phyloP scores from a whole-genome alignment of 2,329 filamentous ascomycete genomes.

The Lasiodiplodia hormozganensis region DNA sequence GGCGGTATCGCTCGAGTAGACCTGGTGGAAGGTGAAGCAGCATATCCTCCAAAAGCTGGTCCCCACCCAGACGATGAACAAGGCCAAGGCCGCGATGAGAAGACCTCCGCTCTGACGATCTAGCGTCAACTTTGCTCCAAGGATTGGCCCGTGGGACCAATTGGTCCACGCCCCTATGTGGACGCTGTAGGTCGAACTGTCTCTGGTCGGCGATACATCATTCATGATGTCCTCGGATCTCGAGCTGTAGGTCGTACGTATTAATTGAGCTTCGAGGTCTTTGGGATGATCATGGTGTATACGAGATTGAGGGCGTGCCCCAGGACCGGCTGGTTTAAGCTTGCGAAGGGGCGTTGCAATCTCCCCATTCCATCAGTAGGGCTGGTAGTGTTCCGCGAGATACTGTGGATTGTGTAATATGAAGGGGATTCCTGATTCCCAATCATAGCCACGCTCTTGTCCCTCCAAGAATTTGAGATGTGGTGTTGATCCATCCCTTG shows the following conservation, averaged over 20 bases:
- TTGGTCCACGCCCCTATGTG: conserved; percentile 44
- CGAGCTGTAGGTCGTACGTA: not conserved
- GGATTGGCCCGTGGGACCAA: conserved; percentile 40
- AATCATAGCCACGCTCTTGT: not conserved
- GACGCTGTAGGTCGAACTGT: conserved; percentile 26
- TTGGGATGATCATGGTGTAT: not conserved
- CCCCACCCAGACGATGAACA: conserved; percentile 40
- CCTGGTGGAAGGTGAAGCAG: conserved; percentile 34
- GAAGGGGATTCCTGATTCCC: not conserved
- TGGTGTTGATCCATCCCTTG: not conserved
- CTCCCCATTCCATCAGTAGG: not conserved
- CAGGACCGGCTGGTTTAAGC: not conserved
- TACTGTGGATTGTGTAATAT: not conserved
- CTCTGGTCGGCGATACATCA: not conserved
- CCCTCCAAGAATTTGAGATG: not conserved
- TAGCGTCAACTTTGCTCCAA: conserved; percentile 45
- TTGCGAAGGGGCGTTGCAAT: conserved; percentile 1
- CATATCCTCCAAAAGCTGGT: conserved; percentile 35
- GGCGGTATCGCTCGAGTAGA: conserved; percentile 31
- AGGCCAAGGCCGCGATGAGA: conserved; percentile 44
- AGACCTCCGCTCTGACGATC: conserved; percentile 39
- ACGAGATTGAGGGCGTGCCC: not conserved
- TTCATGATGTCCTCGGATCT: not conserved
- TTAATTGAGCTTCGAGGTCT: not conserved
- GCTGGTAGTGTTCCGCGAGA: not conserved